A percentile compares a stretch with the other conserved stretches of the same genome.
These are phyloP conservation scores for Rhynchospora breviuscula DNA, from an alignment of 176 grass and related monocot species.

Conservation along the genomic window DNA sequence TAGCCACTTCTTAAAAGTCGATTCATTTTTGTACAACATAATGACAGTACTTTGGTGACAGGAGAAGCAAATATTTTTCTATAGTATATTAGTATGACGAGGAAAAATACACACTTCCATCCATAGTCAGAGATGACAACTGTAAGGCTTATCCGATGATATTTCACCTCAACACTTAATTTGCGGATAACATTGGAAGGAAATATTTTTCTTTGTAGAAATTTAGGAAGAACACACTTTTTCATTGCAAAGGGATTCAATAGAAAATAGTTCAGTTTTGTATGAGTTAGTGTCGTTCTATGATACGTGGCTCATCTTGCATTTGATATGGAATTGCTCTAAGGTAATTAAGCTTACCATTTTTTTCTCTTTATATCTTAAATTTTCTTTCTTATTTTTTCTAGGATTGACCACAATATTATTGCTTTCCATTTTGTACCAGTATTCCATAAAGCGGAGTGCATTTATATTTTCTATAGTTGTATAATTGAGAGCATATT, in stretches of 20 bases:
- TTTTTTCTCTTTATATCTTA: background rate
- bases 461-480: background rate
- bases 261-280: no score
- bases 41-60: background rate
- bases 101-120: no score
- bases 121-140: no score
- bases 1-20: background rate
- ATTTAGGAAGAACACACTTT: background rate
- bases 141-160: background rate
- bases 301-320: no score
- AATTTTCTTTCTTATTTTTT: background rate
- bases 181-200: background rate
- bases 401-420: background rate
- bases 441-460: background rate
- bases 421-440: background rate
- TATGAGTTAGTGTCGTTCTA: no score
- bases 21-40: background rate
- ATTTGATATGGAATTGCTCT: background rate
- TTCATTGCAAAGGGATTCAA: background rate
- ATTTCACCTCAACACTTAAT: background rate
- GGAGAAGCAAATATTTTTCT: no score
- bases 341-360: no score
- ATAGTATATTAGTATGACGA: no score
- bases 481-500: background rate
- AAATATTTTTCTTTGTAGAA: background rate